Percentiles rank a stretch among this genome's conserved stretches.
phyloP scores from a whole-genome alignment of 768 basidiomycete genomes.

The Tricholoma furcatifolium region DNA sequence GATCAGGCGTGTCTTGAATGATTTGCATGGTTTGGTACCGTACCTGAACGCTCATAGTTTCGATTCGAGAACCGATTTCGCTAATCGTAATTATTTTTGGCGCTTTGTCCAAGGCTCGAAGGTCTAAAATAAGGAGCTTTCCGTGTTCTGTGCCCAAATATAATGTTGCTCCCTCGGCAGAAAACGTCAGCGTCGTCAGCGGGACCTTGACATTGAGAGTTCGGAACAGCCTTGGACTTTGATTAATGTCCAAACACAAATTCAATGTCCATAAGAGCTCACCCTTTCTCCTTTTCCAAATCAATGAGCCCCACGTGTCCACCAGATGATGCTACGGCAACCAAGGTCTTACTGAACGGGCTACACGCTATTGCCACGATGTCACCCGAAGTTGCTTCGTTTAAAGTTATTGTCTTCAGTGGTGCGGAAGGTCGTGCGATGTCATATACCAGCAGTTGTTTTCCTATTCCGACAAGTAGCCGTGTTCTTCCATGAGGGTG shows the following conservation, averaged over 20 bases:
- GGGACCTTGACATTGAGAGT: slow-evolving; percentile 50
- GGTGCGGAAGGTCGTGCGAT: slow-evolving; percentile 56
- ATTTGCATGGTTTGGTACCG: slow-evolving; percentile 31
- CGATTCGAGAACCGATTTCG: slow-evolving; percentile 44
- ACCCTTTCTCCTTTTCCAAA: slow-evolving; percentile 76
- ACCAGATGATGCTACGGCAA: slow-evolving; percentile 53
- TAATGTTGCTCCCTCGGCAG: slow-evolving; percentile 64
- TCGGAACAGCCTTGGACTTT: slow-evolving; percentile 52
- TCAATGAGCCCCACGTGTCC: slow-evolving; percentile 64
- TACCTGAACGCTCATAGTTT: slow-evolving; percentile 60
- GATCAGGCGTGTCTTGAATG: background rate
- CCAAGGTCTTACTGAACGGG: slow-evolving; percentile 74
- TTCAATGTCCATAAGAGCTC: slow-evolving; percentile 16
- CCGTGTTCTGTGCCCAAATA: slow-evolving; percentile 67
- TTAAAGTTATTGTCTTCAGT: slow-evolving; percentile 48
- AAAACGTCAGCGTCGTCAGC: slow-evolving; percentile 64
- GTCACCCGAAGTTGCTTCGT: slow-evolving; percentile 41
- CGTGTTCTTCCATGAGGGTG: slow-evolving; percentile 62
- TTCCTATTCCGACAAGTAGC: slow-evolving; percentile 53
- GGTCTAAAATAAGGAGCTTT: slow-evolving; percentile 59
- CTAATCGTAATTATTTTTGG: slow-evolving; percentile 54
- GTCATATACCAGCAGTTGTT: slow-evolving; percentile 61
- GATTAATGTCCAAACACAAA: background rate
- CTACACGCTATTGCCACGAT: slow-evolving; percentile 61
- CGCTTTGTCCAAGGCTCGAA: slow-evolving; percentile 65